Conservation (phyloP, 2,329 filamentous ascomycete species). For the Hortaea sp. region DNA sequence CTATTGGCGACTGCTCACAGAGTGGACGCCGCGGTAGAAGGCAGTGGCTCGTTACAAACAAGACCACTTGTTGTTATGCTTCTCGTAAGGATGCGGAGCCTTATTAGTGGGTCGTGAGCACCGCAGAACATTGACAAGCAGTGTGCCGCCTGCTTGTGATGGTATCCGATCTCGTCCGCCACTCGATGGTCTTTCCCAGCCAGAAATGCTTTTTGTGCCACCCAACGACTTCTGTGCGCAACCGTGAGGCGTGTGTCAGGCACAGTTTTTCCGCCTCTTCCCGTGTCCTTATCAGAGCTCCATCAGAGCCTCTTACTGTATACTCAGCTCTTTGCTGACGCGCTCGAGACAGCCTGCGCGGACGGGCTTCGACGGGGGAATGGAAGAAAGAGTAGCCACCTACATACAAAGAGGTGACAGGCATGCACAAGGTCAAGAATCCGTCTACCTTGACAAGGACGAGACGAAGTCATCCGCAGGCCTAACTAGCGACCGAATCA, state of each 20-base stretch:
- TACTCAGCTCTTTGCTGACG: no score
- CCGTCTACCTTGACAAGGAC: background rate
- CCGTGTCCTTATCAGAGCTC: background rate
- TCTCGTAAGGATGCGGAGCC: background rate
- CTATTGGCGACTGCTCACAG: slow-evolving; percentile 5
- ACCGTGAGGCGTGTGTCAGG: background rate
- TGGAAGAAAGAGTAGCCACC: background rate
- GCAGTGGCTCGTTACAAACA: background rate
- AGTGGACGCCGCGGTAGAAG: background rate
- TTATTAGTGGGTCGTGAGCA: background rate
- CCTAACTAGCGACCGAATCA: background rate
- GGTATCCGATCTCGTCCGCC: no score
- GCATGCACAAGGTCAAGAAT: background rate
- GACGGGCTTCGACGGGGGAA: background rate
- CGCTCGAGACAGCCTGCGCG: background rate
- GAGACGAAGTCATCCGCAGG: background rate
- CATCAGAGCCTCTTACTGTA: background rate
- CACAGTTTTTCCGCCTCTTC: background rate
- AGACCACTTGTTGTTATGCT: background rate
- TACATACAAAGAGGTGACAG: background rate
- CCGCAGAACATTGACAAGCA: background rate
- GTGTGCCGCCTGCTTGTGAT: background rate
- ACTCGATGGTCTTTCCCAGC: no score
- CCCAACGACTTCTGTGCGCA: no score
- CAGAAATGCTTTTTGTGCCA: no score